A percentile compares a stretch with the other conserved stretches of the same genome.
phyloP scores from a whole-genome alignment of 2,329 filamentous ascomycete genomes.

The Fusarium scirpi region DNA sequence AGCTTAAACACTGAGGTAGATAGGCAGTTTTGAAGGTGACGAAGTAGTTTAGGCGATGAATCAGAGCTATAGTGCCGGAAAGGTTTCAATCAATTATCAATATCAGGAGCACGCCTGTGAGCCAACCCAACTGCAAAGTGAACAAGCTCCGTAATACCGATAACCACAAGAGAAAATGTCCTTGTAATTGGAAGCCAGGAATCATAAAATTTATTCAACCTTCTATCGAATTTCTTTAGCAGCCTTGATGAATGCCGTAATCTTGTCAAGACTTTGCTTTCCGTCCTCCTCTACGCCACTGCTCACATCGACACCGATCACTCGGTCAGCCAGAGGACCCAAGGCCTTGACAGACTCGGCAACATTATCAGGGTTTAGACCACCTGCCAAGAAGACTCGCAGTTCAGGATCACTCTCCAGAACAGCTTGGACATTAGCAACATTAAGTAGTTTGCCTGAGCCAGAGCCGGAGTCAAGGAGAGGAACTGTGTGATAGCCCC shows the following conservation, averaged over 20 bases:
- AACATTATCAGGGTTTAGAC: constrained; percentile 84
- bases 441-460: constrained; percentile 82
- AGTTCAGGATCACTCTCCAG: constrained; percentile 78
- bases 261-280: constrained; percentile 83
- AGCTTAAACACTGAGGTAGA: not conserved
- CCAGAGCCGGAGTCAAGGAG: constrained; percentile 90
- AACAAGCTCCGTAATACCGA: not conserved
- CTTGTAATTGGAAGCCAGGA: not conserved
- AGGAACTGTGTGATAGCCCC: constrained; percentile 86
- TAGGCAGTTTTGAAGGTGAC: not conserved
- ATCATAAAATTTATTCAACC: constrained; percentile 17
- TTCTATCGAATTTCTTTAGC: constrained; percentile 70
- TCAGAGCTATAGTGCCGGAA: not conserved
- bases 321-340: constrained; percentile 68
- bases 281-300: constrained; percentile 91
- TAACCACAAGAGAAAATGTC: not conserved
- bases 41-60: not conserved
- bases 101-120: not conserved
- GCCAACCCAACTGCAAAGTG: not conserved
- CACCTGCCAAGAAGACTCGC: constrained; percentile 85
- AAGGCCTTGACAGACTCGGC: constrained; percentile 71
- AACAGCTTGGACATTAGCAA: constrained; percentile 73
- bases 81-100: not conserved
- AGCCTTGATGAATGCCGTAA: constrained; percentile 80
- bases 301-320: constrained; percentile 91